phyloP scores from a whole-genome alignment of 108 stramenopile species.

The Nannochloropsis oceanica region DNA sequence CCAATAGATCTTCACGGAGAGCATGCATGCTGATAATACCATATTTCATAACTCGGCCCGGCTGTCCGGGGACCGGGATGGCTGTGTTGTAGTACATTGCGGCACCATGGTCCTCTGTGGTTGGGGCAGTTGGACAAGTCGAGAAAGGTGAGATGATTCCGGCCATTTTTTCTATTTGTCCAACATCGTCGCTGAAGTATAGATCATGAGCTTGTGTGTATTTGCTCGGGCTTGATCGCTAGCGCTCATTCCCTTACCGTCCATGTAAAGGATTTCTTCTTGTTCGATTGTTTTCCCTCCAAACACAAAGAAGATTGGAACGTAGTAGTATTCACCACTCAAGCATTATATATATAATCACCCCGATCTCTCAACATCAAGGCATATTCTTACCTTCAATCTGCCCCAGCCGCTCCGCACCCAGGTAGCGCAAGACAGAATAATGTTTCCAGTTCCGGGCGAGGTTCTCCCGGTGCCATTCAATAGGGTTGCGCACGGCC shows the following conservation, averaged over 20 bases:
- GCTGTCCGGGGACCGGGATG: constrained; percentile 10
- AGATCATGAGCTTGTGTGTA: too few relatives aligned
- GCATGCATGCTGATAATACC: constrained; percentile 32
- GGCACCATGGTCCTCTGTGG: background rate
- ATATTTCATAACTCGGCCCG: constrained; percentile 40
- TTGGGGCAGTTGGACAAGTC: too few relatives aligned
- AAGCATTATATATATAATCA: background rate
- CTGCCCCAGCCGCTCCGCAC: background rate
- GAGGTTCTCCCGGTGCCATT: constrained; percentile 37
- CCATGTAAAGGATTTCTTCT: background rate
- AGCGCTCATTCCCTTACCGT: background rate
- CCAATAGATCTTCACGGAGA: constrained; percentile 14
- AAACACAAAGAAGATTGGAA: background rate
- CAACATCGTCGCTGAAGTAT: too few relatives aligned
- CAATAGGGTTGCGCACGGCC: constrained; percentile 25
- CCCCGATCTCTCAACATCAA: background rate
- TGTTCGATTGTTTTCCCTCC: background rate
- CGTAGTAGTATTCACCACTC: too few relatives aligned
- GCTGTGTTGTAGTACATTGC: constrained; percentile 26
- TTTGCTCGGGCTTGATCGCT: too few relatives aligned
- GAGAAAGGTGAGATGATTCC: too few relatives aligned
- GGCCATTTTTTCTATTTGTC: too few relatives aligned
- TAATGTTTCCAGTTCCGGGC: constrained; percentile 7
- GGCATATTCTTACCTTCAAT: background rate
- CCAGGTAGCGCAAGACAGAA: background rate